Percentiles rank a stretch among this genome's conserved stretches.
Evolutionary conservation across 2,329 filamentous ascomycete genomes (phyloP).

Genomic region (Ophiostoma ulmi): DNA sequence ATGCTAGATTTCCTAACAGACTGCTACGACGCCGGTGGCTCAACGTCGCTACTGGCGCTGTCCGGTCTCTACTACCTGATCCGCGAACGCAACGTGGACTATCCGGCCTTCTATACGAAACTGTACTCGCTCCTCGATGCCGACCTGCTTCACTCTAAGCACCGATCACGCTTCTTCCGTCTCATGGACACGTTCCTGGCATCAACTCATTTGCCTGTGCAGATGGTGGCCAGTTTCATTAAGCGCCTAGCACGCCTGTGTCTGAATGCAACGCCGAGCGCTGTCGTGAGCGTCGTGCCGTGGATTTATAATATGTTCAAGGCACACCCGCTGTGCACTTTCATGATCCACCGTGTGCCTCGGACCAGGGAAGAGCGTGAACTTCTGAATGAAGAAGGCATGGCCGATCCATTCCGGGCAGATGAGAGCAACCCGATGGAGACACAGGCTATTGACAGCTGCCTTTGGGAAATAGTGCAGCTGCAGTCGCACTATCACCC

Average conservation of each 20-base stretch:
- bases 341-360: constrained; percentile 83
- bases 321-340: constrained; percentile 82
- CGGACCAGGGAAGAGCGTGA: constrained; percentile 51
- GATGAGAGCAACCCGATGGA: constrained; percentile 76
- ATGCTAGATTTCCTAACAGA: constrained; percentile 97
- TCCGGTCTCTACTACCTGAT: constrained; percentile 95
- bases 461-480: constrained; percentile 89
- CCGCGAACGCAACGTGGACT: constrained; percentile 88
- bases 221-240: constrained; percentile 89
- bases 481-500: constrained; percentile 93
- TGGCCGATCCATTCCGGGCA: constrained; percentile 69
- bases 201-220: constrained; percentile 87
- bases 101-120: constrained; percentile 88
- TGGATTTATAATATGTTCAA: constrained; percentile 95
- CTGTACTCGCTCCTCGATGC: constrained; percentile 88
- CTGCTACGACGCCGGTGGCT: constrained; percentile 81
- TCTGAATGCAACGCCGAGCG: constrained; percentile 82
- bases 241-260: constrained; percentile 83
- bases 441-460: constrained; percentile 84
- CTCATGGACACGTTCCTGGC: constrained; percentile 83
- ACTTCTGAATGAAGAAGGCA: constrained; percentile 53
- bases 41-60: constrained; percentile 79
- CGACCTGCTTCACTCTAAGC: constrained; percentile 84
- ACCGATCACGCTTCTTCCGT: constrained; percentile 89
- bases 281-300: constrained; percentile 81